Evolutionary conservation across 352 stramenopile genomes (phyloP).

Genomic region (Phytophthora macrochlamydospora): DNA sequence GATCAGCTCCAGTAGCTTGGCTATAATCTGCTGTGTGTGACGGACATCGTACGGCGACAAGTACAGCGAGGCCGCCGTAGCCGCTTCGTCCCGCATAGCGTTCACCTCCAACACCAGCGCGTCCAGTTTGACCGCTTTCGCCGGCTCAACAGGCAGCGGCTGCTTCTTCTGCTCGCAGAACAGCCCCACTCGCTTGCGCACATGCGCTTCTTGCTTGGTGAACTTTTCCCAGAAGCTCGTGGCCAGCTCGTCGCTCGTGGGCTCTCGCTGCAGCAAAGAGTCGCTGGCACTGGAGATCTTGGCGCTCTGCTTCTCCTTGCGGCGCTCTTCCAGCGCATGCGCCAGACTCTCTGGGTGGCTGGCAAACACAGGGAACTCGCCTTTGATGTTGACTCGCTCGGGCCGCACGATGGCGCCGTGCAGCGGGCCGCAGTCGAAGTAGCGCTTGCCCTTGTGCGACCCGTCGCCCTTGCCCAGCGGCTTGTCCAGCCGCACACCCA

Average conservation of each 20-base stretch:
- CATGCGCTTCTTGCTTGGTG: constrained; percentile 49
- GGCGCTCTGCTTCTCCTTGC: constrained; percentile 43
- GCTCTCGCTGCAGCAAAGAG: constrained; percentile 31
- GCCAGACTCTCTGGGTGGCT: constrained; percentile 60
- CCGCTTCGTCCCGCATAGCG: constrained; percentile 60
- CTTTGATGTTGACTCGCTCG: constrained; percentile 58
- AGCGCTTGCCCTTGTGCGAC: constrained; percentile 47
- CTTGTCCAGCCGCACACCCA: constrained; percentile 77
- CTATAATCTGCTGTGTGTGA: constrained; percentile 72
- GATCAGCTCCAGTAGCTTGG: constrained; percentile 65
- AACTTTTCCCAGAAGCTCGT: constrained; percentile 74
- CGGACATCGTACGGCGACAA: constrained; percentile 89
- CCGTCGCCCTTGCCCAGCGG: constrained; percentile 81
- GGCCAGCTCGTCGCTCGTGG: constrained; percentile 56
- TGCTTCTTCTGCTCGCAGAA: constrained; percentile 74
- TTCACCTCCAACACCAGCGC: constrained; percentile 53
- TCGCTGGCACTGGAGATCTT: constrained; percentile 4
- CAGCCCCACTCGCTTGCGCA: constrained; percentile 51
- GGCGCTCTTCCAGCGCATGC: constrained; percentile 54
- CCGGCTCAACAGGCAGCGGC: constrained; percentile 37
- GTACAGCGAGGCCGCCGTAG: constrained; percentile 74
- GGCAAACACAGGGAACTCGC: constrained; percentile 56
- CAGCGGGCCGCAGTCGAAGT: constrained; percentile 65
- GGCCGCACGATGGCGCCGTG: constrained; percentile 74
- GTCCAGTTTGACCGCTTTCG: constrained; percentile 58